Conservation (phyloP, 345 rosid species). For the Psidium guajava region DNA sequence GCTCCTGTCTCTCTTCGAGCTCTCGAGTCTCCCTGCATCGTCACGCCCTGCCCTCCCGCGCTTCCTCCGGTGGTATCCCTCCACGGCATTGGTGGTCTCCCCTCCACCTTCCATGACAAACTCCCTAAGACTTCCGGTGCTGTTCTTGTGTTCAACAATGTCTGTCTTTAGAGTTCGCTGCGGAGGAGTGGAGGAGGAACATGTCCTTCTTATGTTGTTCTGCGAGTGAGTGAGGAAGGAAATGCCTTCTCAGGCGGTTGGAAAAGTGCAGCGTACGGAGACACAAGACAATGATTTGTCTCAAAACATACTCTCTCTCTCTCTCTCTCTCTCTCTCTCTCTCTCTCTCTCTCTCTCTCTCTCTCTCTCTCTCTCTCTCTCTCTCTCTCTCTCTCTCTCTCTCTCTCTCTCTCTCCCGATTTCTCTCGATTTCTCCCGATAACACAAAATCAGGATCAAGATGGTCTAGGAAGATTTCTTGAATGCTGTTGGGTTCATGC, state of each 20-base stretch:
- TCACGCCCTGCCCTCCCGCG: not conserved
- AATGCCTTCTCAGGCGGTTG: not conserved
- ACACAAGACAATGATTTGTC: not conserved
- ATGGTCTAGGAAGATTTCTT: not conserved
- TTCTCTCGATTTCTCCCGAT: not conserved
- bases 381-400: not conserved
- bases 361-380: not conserved
- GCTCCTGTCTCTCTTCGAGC: not conserved
- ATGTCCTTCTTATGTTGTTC: not conserved
- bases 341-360: too few relatives aligned
- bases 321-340: not conserved
- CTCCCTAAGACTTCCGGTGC: not conserved
- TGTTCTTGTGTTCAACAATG: not conserved
- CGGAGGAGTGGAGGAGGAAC: not conserved
- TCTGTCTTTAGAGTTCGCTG: not conserved
- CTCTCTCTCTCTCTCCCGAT: not conserved
- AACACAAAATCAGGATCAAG: not conserved
- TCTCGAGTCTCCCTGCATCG: not conserved
- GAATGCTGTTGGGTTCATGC: not conserved
- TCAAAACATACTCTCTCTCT: not conserved
- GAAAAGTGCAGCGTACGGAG: not conserved
- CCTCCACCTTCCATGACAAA: not conserved
- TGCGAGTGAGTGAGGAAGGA: not conserved
- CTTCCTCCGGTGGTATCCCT: not conserved
- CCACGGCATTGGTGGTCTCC: not conserved